Conservation (phyloP, 129 eudicot species). For the Chrysanthemum lavandulifolium region DNA sequence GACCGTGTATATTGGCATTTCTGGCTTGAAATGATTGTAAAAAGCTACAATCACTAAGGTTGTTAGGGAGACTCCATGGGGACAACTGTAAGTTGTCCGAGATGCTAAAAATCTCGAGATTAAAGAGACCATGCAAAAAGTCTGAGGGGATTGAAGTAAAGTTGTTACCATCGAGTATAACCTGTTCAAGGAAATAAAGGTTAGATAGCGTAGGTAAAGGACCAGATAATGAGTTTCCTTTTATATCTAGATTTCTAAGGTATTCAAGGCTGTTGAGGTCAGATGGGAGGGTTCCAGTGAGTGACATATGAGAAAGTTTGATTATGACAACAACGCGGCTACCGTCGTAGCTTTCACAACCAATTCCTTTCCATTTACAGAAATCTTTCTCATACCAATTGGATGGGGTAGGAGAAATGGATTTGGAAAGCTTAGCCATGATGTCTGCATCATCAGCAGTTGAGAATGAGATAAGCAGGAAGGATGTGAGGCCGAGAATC, state of each 20-base stretch:
- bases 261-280: constrained; percentile 27
- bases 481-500: constrained; percentile 33
- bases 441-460: constrained; percentile 48
- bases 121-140: constrained; percentile 33
- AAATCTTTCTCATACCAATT: constrained; percentile 19
- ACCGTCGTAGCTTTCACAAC: too few relatives aligned
- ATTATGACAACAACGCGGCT: too few relatives aligned
- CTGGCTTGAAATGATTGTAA: constrained; percentile 8
- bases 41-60: constrained; percentile 22
- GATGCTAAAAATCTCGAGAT: background rate
- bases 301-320: too few relatives aligned
- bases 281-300: constrained; percentile 38
- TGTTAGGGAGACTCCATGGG: background rate
- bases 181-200: constrained; percentile 20
- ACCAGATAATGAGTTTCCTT: background rate
- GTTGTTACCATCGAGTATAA: constrained; percentile 24
- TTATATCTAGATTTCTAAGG: constrained; percentile 31
- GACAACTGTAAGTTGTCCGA: background rate
- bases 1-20: too few relatives aligned
- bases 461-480: too few relatives aligned
- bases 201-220: constrained; percentile 42
- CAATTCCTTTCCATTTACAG: constrained; percentile 33
- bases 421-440: constrained; percentile 23
- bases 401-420: background rate
- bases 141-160: constrained; percentile 37